These are phyloP conservation scores for Jamesozyma rosinii DNA, from an alignment of 805 yeast genomes.

Conservation along the genomic window DNA sequence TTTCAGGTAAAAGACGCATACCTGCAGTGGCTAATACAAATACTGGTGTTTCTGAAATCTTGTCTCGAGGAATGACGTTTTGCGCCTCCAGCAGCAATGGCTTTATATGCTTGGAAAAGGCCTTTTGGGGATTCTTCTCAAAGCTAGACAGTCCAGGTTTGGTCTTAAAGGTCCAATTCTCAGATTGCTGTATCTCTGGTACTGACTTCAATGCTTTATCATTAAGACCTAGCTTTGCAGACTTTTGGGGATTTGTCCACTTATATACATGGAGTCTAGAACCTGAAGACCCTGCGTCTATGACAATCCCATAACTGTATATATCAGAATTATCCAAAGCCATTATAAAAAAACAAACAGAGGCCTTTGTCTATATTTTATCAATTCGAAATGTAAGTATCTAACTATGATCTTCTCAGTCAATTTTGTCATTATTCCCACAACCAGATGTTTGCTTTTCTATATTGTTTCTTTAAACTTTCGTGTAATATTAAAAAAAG, in stretches of 20 bases:
- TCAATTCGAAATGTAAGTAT: too few species aligned
- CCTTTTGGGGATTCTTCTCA: constrained; percentile 40
- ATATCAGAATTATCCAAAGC: not conserved
- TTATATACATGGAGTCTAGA: constrained; percentile 76
- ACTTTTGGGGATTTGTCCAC: constrained; percentile 51
- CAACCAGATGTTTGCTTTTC: too few species aligned
- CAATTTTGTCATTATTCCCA: too few species aligned
- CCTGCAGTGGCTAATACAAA: constrained; percentile 96
- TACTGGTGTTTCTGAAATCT: constrained; percentile 64
- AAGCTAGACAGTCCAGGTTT: constrained; percentile 79
- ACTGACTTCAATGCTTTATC: constrained; percentile 41
- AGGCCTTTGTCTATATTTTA: too few species aligned
- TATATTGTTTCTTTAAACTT: too few species aligned
- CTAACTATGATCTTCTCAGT: too few species aligned
- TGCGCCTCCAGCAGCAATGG: constrained; percentile 62
- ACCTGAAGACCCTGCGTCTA: constrained; percentile 95
- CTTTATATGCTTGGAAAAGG: constrained; percentile 66
- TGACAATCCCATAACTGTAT: constrained; percentile 66
- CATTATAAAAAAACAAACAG: not conserved
- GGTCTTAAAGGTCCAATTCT: constrained; percentile 62
- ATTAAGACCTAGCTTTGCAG: constrained; percentile 11
- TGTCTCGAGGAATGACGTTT: constrained; percentile 53
- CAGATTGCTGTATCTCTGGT: constrained; percentile 55
- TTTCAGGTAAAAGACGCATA: constrained; percentile 65
- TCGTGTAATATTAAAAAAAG: too few species aligned